Conservation (phyloP, 441 rosid genomes). For the Adansonia rubrostipa region DNA sequence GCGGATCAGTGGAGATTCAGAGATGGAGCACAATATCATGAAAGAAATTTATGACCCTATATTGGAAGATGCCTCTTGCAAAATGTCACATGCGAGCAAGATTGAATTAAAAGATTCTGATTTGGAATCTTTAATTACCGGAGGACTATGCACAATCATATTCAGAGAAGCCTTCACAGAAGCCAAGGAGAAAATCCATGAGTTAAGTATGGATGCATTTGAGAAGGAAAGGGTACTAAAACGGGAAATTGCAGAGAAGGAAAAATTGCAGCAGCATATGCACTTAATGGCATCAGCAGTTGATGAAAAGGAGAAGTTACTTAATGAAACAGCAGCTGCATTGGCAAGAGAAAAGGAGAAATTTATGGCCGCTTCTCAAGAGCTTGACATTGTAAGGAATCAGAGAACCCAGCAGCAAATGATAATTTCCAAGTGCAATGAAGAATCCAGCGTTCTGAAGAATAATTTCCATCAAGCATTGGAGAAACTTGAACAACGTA, state of each 20-base stretch:
- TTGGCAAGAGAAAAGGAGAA: conserved; percentile 57
- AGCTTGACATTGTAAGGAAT: conserved; percentile 45
- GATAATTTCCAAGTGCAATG: conserved; percentile 39
- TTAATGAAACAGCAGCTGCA: conserved; percentile 43
- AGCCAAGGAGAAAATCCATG: conserved; percentile 55
- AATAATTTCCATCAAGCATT: conserved; percentile 42
- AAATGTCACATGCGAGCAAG: conserved; percentile 35
- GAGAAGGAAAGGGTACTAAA: conserved; percentile 54
- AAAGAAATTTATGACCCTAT: conserved; percentile 47
- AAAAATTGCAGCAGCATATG: conserved; percentile 50
- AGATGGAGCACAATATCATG: conserved; percentile 40
- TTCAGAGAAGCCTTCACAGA: conserved; percentile 63
- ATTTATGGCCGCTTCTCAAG: conserved; percentile 43
- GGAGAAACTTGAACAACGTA: conserved; percentile 44
- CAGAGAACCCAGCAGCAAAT: conserved; percentile 44
- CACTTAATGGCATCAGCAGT: conserved; percentile 35
- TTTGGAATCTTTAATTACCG: conserved; percentile 48
- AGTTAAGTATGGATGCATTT: conserved; percentile 44
- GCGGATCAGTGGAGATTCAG: conserved; percentile 43
- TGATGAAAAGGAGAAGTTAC: conserved; percentile 57
- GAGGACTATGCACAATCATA: conserved; percentile 49
- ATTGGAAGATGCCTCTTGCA: conserved; percentile 45
- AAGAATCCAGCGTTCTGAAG: conserved; percentile 43
- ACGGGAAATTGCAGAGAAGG: conserved; percentile 53
- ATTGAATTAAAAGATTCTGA: conserved; percentile 52